Base-by-base conservation (phyloP, 2,329 filamentous ascomycete genomes). In the Didymella arachidicola region DNA sequence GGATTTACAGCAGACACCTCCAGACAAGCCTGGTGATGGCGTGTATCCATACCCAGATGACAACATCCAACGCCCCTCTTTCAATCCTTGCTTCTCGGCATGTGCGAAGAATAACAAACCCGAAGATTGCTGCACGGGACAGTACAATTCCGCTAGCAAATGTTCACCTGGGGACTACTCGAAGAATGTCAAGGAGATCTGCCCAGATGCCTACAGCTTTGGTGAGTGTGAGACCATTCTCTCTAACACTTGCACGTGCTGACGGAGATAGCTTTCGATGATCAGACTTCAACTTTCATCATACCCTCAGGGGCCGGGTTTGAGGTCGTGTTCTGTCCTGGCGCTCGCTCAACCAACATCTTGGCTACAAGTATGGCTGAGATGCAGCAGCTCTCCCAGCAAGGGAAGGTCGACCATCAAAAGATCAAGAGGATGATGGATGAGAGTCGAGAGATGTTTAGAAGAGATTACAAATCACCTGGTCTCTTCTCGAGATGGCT, bases 171-270 rank as follows among this genome's bases (percentile, higher is more conserved):
- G 87, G 49, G 77, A 84, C 39, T 95, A 93, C 78, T 87, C 88
- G 64, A 84, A 81, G 58, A 81, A 82, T 11, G 89, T 90, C 52
- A 95, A 96, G 79, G 79, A 78, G 3, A 83, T 94, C 12, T 96
- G 92, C 72, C 91, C 92, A 0, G 92, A 96, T 77, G 91, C 91
- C 2, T 96, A 95, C 78, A 92, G 89, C 70, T 96, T 86, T 73
- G 82, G 88, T 89, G 49, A 86, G 86, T 74, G 8, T 5, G 5
- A 27, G 7, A 39, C 3, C 5, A 14, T 10, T 14, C 2, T 81
- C 7, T 11, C 2, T 16, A 5, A 36, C 3, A 2, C 2, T 11
- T 25, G 30, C 32, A 7, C 3, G 34, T 25, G 38, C 54, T 61
- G 22, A 62, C 19, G 10, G 41, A 7, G 32, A 6, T 43, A 81